A percentile compares a stretch with the other conserved stretches of the same genome.
Conservation (phyloP, 2,329 filamentous ascomycete genomes). For the Macrophomina pseudophaseolina region DNA sequence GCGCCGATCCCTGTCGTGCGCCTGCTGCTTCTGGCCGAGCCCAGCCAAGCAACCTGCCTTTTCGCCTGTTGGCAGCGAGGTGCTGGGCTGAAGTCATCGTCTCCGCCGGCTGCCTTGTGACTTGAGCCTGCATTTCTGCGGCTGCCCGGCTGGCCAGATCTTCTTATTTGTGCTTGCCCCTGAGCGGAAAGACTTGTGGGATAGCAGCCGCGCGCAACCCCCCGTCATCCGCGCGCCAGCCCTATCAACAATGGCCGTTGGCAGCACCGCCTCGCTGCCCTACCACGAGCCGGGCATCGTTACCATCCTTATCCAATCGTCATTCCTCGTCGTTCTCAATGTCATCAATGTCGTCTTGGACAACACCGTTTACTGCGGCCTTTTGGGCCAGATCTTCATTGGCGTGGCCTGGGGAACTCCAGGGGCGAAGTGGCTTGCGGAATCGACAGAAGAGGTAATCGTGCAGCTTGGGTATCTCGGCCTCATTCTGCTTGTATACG, state of each 20-base stretch:
- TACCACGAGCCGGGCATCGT: slow-evolving; percentile 69
- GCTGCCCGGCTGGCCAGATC: neutral
- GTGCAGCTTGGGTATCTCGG: slow-evolving; percentile 75
- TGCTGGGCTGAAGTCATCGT: neutral
- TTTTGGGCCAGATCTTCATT: slow-evolving; percentile 73
- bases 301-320: slow-evolving; percentile 64
- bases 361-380: slow-evolving; percentile 67
- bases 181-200: neutral
- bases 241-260: slow-evolving; percentile 9
- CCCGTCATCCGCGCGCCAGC: slow-evolving; percentile 1
- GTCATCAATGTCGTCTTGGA: slow-evolving; percentile 63
- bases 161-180: neutral
- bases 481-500: slow-evolving; percentile 73
- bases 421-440: slow-evolving; percentile 64
- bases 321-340: slow-evolving; percentile 69
- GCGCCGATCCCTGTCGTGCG: slow-evolving; percentile 8
- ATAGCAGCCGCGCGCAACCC: neutral
- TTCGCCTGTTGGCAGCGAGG: neutral
- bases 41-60: neutral
- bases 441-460: slow-evolving; percentile 58
- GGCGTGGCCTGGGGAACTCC: slow-evolving; percentile 74
- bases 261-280: slow-evolving; percentile 44
- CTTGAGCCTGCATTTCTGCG: neutral
- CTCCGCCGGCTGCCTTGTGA: neutral
- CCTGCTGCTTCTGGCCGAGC: slow-evolving; percentile 15